These are phyloP conservation scores for Candida adriatica DNA, from an alignment of 805 yeast species.

Conservation along the genomic window DNA sequence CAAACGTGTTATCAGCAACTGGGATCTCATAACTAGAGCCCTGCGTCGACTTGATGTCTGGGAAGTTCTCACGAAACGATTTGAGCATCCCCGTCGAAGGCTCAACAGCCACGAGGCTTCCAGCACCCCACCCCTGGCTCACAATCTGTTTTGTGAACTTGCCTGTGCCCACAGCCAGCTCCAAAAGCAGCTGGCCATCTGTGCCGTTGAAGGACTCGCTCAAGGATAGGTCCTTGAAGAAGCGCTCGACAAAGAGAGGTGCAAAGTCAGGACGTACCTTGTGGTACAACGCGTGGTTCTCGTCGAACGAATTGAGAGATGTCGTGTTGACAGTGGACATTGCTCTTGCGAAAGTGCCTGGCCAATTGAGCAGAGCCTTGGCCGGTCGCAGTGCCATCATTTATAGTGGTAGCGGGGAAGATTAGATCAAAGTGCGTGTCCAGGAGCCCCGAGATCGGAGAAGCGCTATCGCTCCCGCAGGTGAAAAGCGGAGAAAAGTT, in stretches of 20 bases:
- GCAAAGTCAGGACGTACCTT: conserved; percentile 44
- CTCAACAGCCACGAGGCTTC: conserved; percentile 40
- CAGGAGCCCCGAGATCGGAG: too few relatives aligned
- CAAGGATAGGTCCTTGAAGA: conserved; percentile 33
- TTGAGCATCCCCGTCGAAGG: conserved; percentile 53
- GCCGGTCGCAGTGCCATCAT: too few relatives aligned
- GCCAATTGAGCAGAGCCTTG: too few relatives aligned
- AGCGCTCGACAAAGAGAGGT: conserved; percentile 33
- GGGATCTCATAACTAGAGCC: conserved; percentile 46
- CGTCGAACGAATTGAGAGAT: conserved; percentile 42
- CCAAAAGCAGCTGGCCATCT: conserved; percentile 29
- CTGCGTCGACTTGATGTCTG: conserved; percentile 28
- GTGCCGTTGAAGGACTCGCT: conserved; percentile 10
- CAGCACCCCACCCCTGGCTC: conserved; percentile 29
- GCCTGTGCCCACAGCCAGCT: conserved; percentile 60
- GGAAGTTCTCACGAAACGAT: conserved; percentile 40
- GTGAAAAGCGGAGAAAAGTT: too few relatives aligned
- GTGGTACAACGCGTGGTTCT: conserved; percentile 47
- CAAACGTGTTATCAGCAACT: conserved; percentile 34
- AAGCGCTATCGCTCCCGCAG: too few relatives aligned
- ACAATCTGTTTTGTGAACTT: conserved; percentile 46
- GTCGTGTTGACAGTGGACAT: conserved; percentile 21
- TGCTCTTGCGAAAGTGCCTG: background rate
- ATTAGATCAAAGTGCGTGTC: too few relatives aligned
- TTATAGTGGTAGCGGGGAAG: too few relatives aligned